Evolutionary conservation across 2,329 filamentous ascomycete species (phyloP).

Genomic region (Orbilia javanica): DNA sequence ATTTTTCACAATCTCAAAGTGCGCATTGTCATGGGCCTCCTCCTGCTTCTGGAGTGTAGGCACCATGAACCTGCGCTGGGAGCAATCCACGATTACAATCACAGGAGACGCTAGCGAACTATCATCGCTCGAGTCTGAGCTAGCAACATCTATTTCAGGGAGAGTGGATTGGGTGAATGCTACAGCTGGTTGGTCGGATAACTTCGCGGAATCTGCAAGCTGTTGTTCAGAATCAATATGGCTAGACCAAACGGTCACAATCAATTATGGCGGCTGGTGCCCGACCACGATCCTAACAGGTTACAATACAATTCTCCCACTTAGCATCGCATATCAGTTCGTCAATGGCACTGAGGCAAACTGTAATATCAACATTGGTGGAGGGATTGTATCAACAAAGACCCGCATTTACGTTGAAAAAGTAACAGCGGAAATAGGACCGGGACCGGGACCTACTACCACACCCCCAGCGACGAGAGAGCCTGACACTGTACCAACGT

Average conservation of each 20-base stretch:
- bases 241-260: constrained; percentile 30
- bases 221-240: constrained; percentile 36
- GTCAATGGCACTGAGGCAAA: constrained; percentile 25
- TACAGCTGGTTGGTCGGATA: constrained; percentile 25
- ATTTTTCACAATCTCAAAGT: constrained; percentile 44
- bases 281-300: constrained; percentile 44
- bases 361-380: constrained; percentile 45
- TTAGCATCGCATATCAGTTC: constrained; percentile 22
- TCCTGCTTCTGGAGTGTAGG: constrained; percentile 25
- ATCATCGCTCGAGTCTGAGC: constrained; percentile 17
- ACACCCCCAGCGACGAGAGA: constrained; percentile 29
- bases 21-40: neutral
- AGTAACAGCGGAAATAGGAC: constrained; percentile 26
- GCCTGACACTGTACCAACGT: constrained; percentile 12
- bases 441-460: neutral
- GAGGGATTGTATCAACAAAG: constrained; percentile 48
- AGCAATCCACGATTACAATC: constrained; percentile 45
- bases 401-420: constrained; percentile 44
- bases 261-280: constrained; percentile 46
- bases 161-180: constrained; percentile 40
- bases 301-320: constrained; percentile 34
- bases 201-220: neutral
- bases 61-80: constrained; percentile 46
- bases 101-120: constrained; percentile 44
- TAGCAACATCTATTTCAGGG: constrained; percentile 24